Evolutionary conservation across 768 basidiomycete genomes (phyloP), one percentile per base, ranked within the genome.

Genomic region (Phylloporus sp.): DNA sequence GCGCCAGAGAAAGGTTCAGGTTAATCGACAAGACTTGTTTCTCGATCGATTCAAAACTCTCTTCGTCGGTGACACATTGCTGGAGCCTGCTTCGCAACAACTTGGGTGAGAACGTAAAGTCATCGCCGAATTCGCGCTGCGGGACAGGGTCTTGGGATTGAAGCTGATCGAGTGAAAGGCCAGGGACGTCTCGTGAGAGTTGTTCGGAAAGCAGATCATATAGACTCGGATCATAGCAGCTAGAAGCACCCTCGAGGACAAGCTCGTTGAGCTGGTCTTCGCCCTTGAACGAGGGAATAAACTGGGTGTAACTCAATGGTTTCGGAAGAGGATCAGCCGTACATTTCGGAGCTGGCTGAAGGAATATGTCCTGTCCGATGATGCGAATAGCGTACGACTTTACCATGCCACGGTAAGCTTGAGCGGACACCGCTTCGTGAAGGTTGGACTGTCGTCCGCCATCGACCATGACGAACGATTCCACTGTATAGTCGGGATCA

Each of bases 1-100:
- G 86, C 18, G 87, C 73, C 31, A 96, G 70, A 1, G 91, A 93
- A 38, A 93, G 76, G 60, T 94, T 93, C 54, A 92, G 75, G 64
- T 96, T 96, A 63, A 94, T 80, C 1, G 83, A 80, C 38, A 79
- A 71, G 4, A 91, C 68, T 27, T 76, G 74, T 39, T 75, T 79
- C 53, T 86, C 78, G 13, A 80, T 68, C 5, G 68, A 67, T 10
- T 80, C 75, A 1, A 71, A 65, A 10, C 65, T 69, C 6, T 77
- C 71, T 11, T 70, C 66, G 3, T 64, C 54, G 5, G 54, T 41
- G 33, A 49, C 43, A 22, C 60, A 68, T 31, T 55, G 78, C 26
- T 75, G 75, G 37, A 89, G 68, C 15, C 86, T 77, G n/a, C 71
- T 71, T 37, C 78, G 77, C 22, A 88, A 70, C 7, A 86, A 67